Conservation (phyloP, 371 early-diverging fungal genomes). For the Apophysomyces elegans region DNA sequence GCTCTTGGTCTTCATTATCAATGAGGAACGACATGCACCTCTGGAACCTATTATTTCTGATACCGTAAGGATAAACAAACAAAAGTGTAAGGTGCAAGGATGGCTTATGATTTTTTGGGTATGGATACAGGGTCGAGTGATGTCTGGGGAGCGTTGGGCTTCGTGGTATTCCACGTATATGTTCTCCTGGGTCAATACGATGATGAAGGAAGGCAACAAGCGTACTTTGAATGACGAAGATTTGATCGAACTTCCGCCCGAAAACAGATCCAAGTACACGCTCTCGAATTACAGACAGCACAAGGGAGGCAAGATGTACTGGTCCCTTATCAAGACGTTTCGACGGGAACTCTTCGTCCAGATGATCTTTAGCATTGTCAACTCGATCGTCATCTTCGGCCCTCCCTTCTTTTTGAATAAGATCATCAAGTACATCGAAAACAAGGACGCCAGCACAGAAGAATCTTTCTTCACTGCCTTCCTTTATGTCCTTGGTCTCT, state of each 20-base stretch:
- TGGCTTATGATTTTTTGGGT: background rate
- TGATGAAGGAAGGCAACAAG: constrained; percentile 56
- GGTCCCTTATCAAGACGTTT: constrained; percentile 33
- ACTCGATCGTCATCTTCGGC: constrained; percentile 48
- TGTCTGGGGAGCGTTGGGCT: constrained; percentile 56
- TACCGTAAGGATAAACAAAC: constrained; percentile 17
- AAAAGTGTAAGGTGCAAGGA: too few species aligned
- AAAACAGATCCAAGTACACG: constrained; percentile 40
- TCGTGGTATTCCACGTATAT: constrained; percentile 58
- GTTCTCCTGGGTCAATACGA: constrained; percentile 56
- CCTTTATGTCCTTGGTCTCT: constrained; percentile 58
- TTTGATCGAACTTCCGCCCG: constrained; percentile 44
- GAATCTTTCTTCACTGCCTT: constrained; percentile 44
- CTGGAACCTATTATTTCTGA: constrained; percentile 34
- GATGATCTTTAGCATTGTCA: constrained; percentile 42
- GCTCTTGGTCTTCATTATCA: constrained; percentile 15
- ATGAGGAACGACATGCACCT: constrained; percentile 38
- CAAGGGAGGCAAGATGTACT: constrained; percentile 13
- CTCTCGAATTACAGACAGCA: constrained; percentile 27
- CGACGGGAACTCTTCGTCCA: constrained; percentile 37
- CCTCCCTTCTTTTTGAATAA: constrained; percentile 55
- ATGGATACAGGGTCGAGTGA: constrained; percentile 37
- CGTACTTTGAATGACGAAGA: constrained; percentile 57
- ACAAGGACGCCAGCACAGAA: constrained; percentile 23
- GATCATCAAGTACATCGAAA: constrained; percentile 54